A percentile compares a stretch with the other conserved stretches of the same genome.
Evolutionary conservation across 1,284 basidiomycete species (phyloP).

Genomic region (Papiliotrema laurentii): DNA sequence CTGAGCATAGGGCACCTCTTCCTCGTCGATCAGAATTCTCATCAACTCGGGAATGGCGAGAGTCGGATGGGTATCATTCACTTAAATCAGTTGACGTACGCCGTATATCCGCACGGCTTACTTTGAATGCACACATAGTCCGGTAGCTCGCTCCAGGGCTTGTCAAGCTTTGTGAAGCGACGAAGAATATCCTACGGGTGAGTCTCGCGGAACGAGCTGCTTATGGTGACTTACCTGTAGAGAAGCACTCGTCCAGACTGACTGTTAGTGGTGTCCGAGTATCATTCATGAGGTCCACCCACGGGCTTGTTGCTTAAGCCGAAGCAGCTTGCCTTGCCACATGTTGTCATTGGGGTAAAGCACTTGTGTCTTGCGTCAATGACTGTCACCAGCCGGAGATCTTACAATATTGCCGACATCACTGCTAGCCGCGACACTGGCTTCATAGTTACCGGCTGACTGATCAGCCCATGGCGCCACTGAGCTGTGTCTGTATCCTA

Average conservation of each 20-base stretch:
- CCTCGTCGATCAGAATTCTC: constrained; percentile 75
- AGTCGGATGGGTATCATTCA: constrained; percentile 79
- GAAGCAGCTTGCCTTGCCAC: constrained; percentile 71
- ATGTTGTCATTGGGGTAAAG: constrained; percentile 59
- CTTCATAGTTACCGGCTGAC: constrained; percentile 78
- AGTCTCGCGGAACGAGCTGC: constrained; percentile 45
- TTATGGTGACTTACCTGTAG: constrained; percentile 44
- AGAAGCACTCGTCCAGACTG: constrained; percentile 36
- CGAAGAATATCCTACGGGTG: constrained; percentile 73
- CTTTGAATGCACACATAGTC: constrained; percentile 81
- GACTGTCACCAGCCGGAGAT: not conserved
- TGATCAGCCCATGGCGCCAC: constrained; percentile 5
- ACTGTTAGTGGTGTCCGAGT: not conserved
- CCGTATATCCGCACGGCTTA: constrained; percentile 5
- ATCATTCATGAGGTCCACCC: not conserved
- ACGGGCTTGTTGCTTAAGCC: constrained; percentile 84
- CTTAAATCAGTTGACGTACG: constrained; percentile 10
- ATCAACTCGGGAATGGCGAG: constrained; percentile 90
- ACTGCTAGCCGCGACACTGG: constrained; percentile 75
- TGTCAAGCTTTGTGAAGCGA: constrained; percentile 49
- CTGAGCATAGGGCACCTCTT: constrained; percentile 71
- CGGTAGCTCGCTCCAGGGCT: constrained; percentile 56
- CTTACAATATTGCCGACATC: constrained; percentile 73
- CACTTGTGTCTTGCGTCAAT: constrained; percentile 60
- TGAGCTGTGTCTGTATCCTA: constrained; percentile 26